phyloP scores from a whole-genome alignment of 2,329 filamentous ascomycete species.

The Colletotrichum sp. region DNA sequence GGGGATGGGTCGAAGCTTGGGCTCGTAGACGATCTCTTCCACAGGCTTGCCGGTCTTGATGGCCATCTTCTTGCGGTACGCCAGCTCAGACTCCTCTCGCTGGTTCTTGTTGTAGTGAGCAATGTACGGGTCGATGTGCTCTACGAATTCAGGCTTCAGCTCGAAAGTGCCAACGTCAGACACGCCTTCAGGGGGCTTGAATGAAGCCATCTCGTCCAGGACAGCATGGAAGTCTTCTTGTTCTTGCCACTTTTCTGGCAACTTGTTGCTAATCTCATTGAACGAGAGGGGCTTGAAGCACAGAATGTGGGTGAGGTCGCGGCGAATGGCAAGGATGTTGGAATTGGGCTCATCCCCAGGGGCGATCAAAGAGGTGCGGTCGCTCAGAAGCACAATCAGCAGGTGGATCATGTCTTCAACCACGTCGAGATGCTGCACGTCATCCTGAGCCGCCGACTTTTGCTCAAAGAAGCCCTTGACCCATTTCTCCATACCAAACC shows the following conservation, averaged over 20 bases:
- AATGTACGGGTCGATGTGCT: constrained; percentile 93
- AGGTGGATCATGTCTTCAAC: constrained; percentile 96
- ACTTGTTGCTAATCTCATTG: constrained; percentile 84
- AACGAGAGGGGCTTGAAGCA: constrained; percentile 97
- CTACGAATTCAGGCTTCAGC: constrained; percentile 83
- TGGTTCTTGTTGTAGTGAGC: constrained; percentile 97
- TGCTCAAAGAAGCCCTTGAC: constrained; percentile 81
- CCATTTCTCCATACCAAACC: constrained; percentile 89
- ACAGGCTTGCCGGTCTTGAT: constrained; percentile 82
- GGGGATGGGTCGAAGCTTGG: constrained; percentile 76
- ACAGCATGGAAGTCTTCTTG: constrained; percentile 87
- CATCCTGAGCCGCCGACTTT: constrained; percentile 78
- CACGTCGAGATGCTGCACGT: constrained; percentile 86
- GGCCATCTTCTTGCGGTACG: constrained; percentile 86
- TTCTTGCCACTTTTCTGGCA: constrained; percentile 89
- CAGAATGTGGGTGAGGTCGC: constrained; percentile 90
- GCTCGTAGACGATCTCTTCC: constrained; percentile 90
- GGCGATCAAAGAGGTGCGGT: constrained; percentile 80
- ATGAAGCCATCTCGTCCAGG: constrained; percentile 85
- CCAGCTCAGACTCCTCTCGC: constrained; percentile 89
- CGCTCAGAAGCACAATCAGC: constrained; percentile 87
- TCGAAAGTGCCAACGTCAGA: constrained; percentile 95
- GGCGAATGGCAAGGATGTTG: constrained; percentile 75
- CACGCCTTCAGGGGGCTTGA: constrained; percentile 87
- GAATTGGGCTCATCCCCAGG: constrained; percentile 69